Evolutionary conservation across 2,329 filamentous ascomycete genomes (phyloP).

Genomic region (Fusarium equiseti): DNA sequence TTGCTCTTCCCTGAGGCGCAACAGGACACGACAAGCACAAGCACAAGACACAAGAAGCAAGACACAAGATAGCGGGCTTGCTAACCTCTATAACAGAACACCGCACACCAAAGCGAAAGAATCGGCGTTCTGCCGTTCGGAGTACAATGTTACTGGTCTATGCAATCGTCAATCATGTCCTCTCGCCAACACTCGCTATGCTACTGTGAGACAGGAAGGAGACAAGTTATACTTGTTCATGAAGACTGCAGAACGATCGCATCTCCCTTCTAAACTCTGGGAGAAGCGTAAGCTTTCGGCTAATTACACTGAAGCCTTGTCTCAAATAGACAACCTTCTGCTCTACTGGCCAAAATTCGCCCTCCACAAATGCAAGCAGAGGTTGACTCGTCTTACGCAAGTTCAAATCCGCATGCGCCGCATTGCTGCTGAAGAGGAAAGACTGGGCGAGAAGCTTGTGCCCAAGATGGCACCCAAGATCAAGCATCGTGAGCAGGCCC

Average conservation of each 20-base stretch:
- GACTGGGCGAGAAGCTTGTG: slow-evolving; percentile 88
- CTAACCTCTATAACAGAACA: slow-evolving; percentile 67
- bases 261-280: slow-evolving; percentile 93
- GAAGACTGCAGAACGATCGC: slow-evolving; percentile 91
- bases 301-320: slow-evolving; percentile 91
- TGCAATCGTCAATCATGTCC: slow-evolving; percentile 91
- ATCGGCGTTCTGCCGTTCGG: slow-evolving; percentile 85
- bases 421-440: slow-evolving; percentile 88
- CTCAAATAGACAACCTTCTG: slow-evolving; percentile 85
- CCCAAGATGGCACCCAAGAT: slow-evolving; percentile 94
- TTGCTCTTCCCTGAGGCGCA: neutral
- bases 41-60: no score
- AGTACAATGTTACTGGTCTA: slow-evolving; percentile 86
- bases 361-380: slow-evolving; percentile 95
- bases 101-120: neutral
- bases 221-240: slow-evolving; percentile 94
- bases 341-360: slow-evolving; percentile 97
- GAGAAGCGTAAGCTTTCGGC: slow-evolving; percentile 89
- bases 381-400: slow-evolving; percentile 90
- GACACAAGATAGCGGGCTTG: neutral
- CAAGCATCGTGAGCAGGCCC: slow-evolving; percentile 77
- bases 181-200: slow-evolving; percentile 91
- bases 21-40: neutral
- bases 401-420: slow-evolving; percentile 85
- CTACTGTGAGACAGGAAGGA: slow-evolving; percentile 87